Base-by-base conservation (phyloP, 108 stramenopile genomes). In the Licmophora abbreviata region DNA sequence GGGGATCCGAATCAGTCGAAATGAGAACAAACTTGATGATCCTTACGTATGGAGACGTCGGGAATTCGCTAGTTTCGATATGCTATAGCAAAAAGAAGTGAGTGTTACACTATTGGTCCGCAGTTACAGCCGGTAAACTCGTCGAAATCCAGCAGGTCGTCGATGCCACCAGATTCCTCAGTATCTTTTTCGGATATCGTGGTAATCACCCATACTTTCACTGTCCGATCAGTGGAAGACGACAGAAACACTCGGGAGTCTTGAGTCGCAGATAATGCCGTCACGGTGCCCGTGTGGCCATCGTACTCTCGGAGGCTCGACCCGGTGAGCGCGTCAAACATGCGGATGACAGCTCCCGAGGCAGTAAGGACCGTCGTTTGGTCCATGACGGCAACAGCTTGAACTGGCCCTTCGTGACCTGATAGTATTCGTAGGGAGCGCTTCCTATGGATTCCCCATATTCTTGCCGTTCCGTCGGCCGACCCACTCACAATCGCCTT, bases 271-370 rank as follows among this genome's bases (percentile, higher is more conserved):
- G 65, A 34, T 22, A 60, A 20, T 23, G 47, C 24, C 8, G 48
- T 66, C 6, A 60, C 56, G 14, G 17, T 25, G 14, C 18, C 50
- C 7, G 29, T 40, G 15, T 66, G 51, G 41, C 33, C 18, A 3
- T 17, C 25, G 54, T 56, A 61, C 18, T 56, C 65, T 48, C 63
- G 63, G 21, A 70, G 24, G 41, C 58, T 54, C 1, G 1, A 29
- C 9, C 44, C 51, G 14, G 69, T 60, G 9, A 58, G 34, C 11
- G 38, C 58, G 23, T 70, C 61, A 68, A 68, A 74, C 10, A 69
- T 44, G 32, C 40, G 53, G 29, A 64, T 54, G 27, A 59, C 62
- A 31, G 69, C 73, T 14, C 47, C 24, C 4, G 54, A 52, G 3
- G 54, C 73, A 1, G 67, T 69, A 23, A 74, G 43, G 45, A 69